Evolutionary conservation across 495 filamentous ascomycete species (phyloP).

Genomic region (Lasiosphaeriaceae sp.): DNA sequence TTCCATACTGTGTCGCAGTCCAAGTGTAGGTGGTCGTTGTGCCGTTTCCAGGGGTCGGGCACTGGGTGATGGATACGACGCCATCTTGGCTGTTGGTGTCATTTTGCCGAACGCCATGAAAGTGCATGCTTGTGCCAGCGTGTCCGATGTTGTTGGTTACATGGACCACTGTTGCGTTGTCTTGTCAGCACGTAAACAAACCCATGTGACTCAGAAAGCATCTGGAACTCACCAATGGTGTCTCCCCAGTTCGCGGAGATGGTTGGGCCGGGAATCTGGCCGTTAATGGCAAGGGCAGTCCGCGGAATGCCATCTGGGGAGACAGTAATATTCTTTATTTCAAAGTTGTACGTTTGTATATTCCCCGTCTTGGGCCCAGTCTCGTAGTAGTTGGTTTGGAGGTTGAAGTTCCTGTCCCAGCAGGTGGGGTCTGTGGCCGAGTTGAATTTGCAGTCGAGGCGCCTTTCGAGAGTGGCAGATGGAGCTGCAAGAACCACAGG

Average conservation of each 20-base stretch:
- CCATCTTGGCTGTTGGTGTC: slow-evolving; percentile 42
- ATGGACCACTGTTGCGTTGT: slow-evolving; percentile 44
- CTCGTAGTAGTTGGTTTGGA: slow-evolving; percentile 53
- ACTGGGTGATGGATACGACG: slow-evolving; percentile 42
- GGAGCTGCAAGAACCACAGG: slow-evolving; percentile 4
- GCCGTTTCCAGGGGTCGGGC: slow-evolving; percentile 43
- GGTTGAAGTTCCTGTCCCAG: slow-evolving; percentile 37
- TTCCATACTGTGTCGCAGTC: slow-evolving; percentile 49
- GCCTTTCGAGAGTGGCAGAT: background rate
- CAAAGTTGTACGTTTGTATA: slow-evolving; percentile 42
- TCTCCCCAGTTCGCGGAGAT: slow-evolving; percentile 46
- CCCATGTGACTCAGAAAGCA: background rate
- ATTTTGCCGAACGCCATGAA: slow-evolving; percentile 32
- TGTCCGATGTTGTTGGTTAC: slow-evolving; percentile 27
- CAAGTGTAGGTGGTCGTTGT: slow-evolving; percentile 47
- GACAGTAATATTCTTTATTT: slow-evolving; percentile 39
- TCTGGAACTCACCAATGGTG: slow-evolving; percentile 30
- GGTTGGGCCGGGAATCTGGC: slow-evolving; percentile 40
- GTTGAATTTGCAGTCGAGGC: slow-evolving; percentile 6
- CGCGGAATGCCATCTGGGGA: slow-evolving; percentile 48
- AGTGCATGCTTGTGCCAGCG: slow-evolving; percentile 36
- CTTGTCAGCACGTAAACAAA: background rate
- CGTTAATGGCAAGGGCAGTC: slow-evolving; percentile 40
- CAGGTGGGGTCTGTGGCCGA: background rate
- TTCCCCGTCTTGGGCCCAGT: slow-evolving; percentile 42